A percentile compares a stretch with the other conserved stretches of the same genome.
Evolutionary conservation across 768 basidiomycete genomes (phyloP).

Genomic region (Clitopilus passeckerianus): DNA sequence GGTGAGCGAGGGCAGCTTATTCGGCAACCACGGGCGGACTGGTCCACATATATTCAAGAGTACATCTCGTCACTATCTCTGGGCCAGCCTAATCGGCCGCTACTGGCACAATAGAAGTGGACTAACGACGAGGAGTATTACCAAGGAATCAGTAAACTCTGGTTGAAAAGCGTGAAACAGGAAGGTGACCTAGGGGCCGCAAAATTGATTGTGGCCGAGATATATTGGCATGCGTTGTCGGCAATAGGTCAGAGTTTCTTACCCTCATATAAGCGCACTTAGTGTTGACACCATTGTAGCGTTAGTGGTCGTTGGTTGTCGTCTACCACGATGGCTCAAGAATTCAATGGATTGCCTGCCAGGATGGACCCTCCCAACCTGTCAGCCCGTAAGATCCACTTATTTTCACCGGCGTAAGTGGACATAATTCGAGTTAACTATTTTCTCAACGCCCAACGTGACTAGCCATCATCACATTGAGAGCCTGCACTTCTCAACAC

Average conservation of each 20-base stretch:
- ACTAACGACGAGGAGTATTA: constrained; percentile 68
- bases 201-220: constrained; percentile 52
- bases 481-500: constrained; percentile 59
- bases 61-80: constrained; percentile 7
- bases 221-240: constrained; percentile 64
- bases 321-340: constrained; percentile 65
- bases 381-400: constrained; percentile 30
- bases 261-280: neutral
- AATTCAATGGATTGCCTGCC: constrained; percentile 49
- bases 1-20: neutral
- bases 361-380: constrained; percentile 8
- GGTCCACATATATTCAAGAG: constrained; percentile 52
- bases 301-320: constrained; percentile 70
- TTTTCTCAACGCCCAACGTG: neutral
- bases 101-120: constrained; percentile 52
- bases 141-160: constrained; percentile 61
- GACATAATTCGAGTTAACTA: neutral
- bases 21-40: constrained; percentile 49
- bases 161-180: constrained; percentile 41
- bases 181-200: constrained; percentile 37
- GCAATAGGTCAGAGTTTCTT: constrained; percentile 51
- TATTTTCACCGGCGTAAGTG: constrained; percentile 64
- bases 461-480: constrained; percentile 72
- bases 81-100: constrained; percentile 12
- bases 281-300: constrained; percentile 26